These are phyloP conservation scores for Vicia faba DNA, from an alignment of 306 rosid genomes.

Conservation along the genomic window DNA sequence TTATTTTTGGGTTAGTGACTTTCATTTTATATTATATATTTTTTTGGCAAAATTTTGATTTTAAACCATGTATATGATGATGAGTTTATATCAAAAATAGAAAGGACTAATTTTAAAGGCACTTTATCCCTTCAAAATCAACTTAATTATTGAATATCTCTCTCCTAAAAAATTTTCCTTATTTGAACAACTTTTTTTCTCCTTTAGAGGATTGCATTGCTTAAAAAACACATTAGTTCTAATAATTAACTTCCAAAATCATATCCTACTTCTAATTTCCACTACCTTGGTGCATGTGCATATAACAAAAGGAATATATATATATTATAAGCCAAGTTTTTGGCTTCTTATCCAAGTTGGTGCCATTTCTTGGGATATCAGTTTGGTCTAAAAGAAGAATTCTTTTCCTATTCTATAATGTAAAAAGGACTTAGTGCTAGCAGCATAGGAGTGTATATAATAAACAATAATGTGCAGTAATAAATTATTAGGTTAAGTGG, in stretches of 20 bases:
- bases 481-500: background rate
- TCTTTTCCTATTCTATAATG: background rate
- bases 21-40: constrained; percentile 13
- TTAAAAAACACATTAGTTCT: no score
- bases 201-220: no score
- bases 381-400: constrained; percentile 3
- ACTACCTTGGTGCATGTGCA: background rate
- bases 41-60: background rate
- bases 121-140: background rate
- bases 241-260: background rate
- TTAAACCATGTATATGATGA: background rate
- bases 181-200: no score
- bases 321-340: background rate
- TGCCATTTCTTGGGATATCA: background rate
- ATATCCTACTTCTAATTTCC: background rate
- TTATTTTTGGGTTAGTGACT: constrained; percentile 22
- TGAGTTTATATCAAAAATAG: background rate
- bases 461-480: background rate
- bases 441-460: background rate
- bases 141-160: background rate
- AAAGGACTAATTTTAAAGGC: background rate
- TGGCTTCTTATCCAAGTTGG: background rate
- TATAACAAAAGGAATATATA: background rate
- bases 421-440: background rate
- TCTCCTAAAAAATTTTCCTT: background rate